Percentiles rank a stretch among this genome's conserved stretches.
Conservation (phyloP, 129 eudicot species). For the Lactuca saligna region DNA sequence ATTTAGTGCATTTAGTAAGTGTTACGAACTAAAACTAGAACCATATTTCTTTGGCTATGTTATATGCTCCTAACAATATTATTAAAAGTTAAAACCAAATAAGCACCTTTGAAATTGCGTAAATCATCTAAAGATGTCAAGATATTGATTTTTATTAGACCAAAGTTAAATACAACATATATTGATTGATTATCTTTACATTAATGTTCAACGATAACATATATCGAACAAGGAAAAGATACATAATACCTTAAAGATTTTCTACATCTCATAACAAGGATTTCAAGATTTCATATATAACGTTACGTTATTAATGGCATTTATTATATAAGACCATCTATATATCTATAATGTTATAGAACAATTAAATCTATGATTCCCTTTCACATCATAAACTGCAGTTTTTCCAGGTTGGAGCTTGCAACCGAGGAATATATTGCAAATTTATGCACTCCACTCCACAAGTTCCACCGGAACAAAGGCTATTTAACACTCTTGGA, state of each 20-base stretch:
- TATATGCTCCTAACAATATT: too few relatives aligned
- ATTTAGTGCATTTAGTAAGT: background rate
- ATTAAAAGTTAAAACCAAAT: background rate
- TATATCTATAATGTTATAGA: background rate
- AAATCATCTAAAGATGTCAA: background rate
- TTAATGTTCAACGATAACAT: too few relatives aligned
- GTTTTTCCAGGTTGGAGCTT: conserved; percentile 40
- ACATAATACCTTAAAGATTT: background rate
- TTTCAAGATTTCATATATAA: background rate
- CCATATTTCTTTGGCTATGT: too few relatives aligned
- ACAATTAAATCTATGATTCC: background rate
- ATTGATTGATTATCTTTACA: background rate
- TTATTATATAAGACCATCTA: background rate
- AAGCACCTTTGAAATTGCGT: background rate
- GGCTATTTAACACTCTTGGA: conserved; percentile 38
- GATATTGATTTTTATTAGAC: background rate
- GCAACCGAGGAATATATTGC: conserved; percentile 48
- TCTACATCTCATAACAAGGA: background rate
- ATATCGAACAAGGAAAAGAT: background rate
- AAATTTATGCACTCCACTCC: conserved; percentile 30
- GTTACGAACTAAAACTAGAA: too few relatives aligned
- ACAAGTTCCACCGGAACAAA: background rate
- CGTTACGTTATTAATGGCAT: background rate
- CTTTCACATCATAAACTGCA: conserved; percentile 17
- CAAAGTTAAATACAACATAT: too few relatives aligned